phyloP scores from a whole-genome alignment of 176 grass and related monocot genomes.

The Microstegium vimineum region DNA sequence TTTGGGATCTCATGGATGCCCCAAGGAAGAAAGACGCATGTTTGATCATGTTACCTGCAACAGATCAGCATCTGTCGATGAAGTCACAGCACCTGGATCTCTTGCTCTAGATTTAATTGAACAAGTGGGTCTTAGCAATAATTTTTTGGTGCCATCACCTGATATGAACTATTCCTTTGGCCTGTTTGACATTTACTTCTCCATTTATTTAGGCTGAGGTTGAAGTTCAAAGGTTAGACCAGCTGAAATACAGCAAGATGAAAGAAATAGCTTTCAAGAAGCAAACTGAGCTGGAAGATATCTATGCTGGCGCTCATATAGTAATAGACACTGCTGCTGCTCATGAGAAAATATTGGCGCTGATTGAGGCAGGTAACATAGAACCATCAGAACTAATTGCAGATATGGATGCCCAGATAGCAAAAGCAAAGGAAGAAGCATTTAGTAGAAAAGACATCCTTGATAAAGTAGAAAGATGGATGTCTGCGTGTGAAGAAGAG shows the following conservation, averaged over 20 bases:
- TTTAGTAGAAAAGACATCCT: slow-evolving; percentile 96
- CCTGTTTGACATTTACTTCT: slow-evolving; percentile 9
- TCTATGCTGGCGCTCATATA: slow-evolving; percentile 74
- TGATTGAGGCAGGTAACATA: slow-evolving; percentile 88
- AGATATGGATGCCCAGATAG: slow-evolving; percentile 87
- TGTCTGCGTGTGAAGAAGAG: slow-evolving; percentile 97
- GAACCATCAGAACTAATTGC: slow-evolving; percentile 95
- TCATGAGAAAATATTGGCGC: slow-evolving; percentile 68
- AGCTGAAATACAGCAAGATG: slow-evolving; percentile 86
- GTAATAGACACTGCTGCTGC: slow-evolving; percentile 77
- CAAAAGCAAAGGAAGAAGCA: slow-evolving; percentile 96
- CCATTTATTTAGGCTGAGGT: slow-evolving; percentile 54
- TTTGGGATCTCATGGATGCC: too few relatives aligned
- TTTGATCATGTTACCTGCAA: slow-evolving; percentile 20
- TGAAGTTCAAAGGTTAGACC: slow-evolving; percentile 79
- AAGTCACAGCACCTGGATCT: background rate
- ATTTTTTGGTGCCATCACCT: slow-evolving; percentile 12
- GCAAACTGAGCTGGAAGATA: slow-evolving; percentile 79
- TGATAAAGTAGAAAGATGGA: slow-evolving; percentile 96
- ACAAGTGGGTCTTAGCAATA: slow-evolving; percentile 51
- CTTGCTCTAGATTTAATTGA: slow-evolving; percentile 73
- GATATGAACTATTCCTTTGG: slow-evolving; percentile 1
- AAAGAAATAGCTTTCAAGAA: slow-evolving; percentile 95
- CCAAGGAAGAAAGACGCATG: slow-evolving; percentile 48
- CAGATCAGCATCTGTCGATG: too few relatives aligned